Evolutionary conservation across 257 asterid genomes (phyloP), one percentile per base, ranked within the genome.

Genomic region (Solanum clarkiae): DNA sequence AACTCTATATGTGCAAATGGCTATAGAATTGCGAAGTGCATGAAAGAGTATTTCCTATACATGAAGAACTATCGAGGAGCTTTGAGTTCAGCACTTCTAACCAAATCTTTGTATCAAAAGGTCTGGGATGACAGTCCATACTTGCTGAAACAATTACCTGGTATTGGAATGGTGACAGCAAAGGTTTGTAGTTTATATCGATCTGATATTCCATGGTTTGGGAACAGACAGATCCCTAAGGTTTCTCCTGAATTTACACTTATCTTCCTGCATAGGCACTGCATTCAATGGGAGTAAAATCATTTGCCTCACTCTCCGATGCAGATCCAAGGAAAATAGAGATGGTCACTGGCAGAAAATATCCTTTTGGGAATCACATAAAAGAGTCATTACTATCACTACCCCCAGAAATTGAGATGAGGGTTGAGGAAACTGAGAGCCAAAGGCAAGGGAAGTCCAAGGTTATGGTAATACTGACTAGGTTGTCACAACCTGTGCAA

Each of bases 141-240:
- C 92, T 91, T 95, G 93, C 96, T 96, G 90, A 96, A 96, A 91
- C 99, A 96, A 86, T 88, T 96, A 88, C 97, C 97, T 47, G 99
- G 99, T 88, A 95, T 96, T 68, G 99, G 99, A 62, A 94, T 94
- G 98, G 99, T 96, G 89, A 96, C 99, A 36, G 99, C 99, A 84
- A 96, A 96, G 98, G 99, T 96, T 66, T 81, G 89, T 86, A 20
- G 71, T 16, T 86, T 86, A 16, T 53, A 17, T 26, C 54, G 7
- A 53, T 79, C 65, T 53, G 29, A 53, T 16, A 51, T 49, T 79
- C 49, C 65, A 79, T 26, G 65, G 3, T 29, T 53, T 26, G 29
- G 49, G 83, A 79, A 51, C 15, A 77, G 82, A 51, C 6, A 8
- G 63, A 51, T 26, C 17, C 81, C 65, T 53, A 51, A 53, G 29